Conservation (phyloP, 176 grass and related monocot species). For the Juncus effusus region DNA sequence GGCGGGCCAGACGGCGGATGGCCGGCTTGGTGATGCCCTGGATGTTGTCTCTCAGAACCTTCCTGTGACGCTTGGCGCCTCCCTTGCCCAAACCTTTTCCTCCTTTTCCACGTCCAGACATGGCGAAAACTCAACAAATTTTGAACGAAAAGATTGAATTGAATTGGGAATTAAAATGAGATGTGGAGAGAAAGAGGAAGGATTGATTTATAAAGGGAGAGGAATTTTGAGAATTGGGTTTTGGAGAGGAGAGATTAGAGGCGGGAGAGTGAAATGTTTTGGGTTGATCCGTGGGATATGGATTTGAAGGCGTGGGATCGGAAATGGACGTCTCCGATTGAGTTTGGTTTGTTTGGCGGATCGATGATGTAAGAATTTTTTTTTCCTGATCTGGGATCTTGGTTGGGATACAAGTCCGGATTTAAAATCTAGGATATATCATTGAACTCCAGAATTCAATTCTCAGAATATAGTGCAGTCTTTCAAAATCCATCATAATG, state of each 20-base stretch:
- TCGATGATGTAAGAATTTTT: too few species aligned
- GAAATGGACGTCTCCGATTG: too few species aligned
- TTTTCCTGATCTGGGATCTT: too few species aligned
- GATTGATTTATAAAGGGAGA: background rate
- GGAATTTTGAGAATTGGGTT: background rate
- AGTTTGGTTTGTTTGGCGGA: too few species aligned
- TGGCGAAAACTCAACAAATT: background rate
- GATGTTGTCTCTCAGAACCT: conserved; percentile 33
- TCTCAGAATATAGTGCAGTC: too few species aligned
- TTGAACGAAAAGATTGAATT: background rate
- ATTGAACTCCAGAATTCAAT: too few species aligned
- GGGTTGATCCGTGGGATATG: conserved; percentile 6
- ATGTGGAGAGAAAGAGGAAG: background rate
- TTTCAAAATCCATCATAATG: too few species aligned
- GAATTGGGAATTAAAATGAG: background rate
- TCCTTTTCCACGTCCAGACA: conserved; percentile 16
- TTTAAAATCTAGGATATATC: too few species aligned
- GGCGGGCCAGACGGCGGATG: conserved; percentile 13
- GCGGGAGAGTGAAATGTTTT: conserved; percentile 3
- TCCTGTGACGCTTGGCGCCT: conserved; percentile 27
- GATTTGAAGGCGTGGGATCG: background rate
- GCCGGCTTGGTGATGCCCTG: conserved; percentile 33
- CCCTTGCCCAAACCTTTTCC: conserved; percentile 8
- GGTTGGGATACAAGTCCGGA: too few species aligned
- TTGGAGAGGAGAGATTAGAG: conserved; percentile 2